Base-by-base conservation (phyloP, 2,329 filamentous ascomycete genomes). In the Dothideomycetes sp. region DNA sequence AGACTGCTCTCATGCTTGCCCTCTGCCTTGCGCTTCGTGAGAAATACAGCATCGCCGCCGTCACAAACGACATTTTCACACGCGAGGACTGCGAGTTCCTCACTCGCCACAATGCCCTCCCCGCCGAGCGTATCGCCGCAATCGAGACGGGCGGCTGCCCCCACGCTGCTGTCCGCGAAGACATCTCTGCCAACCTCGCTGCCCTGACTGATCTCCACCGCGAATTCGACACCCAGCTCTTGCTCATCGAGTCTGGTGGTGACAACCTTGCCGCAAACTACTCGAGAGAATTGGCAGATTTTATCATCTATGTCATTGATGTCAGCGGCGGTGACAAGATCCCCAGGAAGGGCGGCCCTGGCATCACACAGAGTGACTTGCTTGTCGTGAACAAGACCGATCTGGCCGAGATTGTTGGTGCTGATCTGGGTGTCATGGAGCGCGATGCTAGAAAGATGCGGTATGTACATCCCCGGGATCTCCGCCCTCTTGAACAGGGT, bases 1-100 rank as follows among this genome's bases (percentile, higher is more conserved):
- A 98, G 64, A 96, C 91, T 0, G 91, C 91, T 14, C 75, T 96
- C 19, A 96, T 98, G 89, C 79, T 95, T 9, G 81, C 84, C 30
- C 83, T 96, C 50, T 95, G 87, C 68, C 79, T 79, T 27, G 81
- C 82, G 5, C 79, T 98, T 5, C 83, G 91, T 45, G 71, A 79
- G 37, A 69, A 75, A 40, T 88, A 84, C 74, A 86, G 80, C 57
- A 83, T 98, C 54, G 91, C 91, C 1, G 91, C 87, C 44, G 89
- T 98, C 16, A 98, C 91, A 36, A 96, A 96, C 72, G 89, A 96
- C 70, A 96, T 96, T 70, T 96, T 96, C 72, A 96, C 89, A 16
- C 82, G 72, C 48, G 91, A 98, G 66, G 91, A 98, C 70, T 88
- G 88, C 68, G 91, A 96, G 64, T 98, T 98, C 68, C 79, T 98